phyloP scores from a whole-genome alignment of 2,329 filamentous ascomycete species.

The Fonsecaea monophora region DNA sequence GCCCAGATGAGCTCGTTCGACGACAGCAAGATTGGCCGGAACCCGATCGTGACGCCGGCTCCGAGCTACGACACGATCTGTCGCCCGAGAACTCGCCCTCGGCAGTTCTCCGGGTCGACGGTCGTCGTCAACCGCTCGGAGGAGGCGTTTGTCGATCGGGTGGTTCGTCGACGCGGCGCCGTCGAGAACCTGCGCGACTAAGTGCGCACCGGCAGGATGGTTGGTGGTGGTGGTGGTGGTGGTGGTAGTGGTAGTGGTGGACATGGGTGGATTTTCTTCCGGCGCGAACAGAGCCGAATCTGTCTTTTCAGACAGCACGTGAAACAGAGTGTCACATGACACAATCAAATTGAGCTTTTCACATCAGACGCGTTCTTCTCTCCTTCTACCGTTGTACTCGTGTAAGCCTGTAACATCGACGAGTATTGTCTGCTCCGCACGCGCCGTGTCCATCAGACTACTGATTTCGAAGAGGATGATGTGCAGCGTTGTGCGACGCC shows the following conservation, averaged over 20 bases:
- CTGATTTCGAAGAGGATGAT: neutral
- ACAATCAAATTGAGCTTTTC: neutral
- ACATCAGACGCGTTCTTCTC: neutral
- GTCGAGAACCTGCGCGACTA: conserved; percentile 1
- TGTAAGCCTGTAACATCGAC: neutral
- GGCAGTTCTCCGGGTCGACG: neutral
- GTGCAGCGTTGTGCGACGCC: neutral
- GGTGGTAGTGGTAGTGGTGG: neutral
- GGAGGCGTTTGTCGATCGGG: conserved; percentile 3
- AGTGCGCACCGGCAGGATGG: neutral
- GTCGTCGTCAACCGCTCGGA: neutral
- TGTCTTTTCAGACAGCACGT: conserved; percentile 1
- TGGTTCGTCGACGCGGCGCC: conserved; percentile 15
- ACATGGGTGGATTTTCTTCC: neutral
- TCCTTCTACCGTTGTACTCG: neutral
- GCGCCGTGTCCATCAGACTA: neutral
- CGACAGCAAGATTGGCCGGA: conserved; percentile 17
- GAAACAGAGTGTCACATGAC: neutral
- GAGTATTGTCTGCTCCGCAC: neutral
- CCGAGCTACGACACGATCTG: neutral
- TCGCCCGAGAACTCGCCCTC: conserved; percentile 3
- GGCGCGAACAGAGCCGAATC: neutral
- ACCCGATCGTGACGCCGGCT: neutral
- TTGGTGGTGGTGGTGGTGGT: neutral
- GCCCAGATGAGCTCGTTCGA: conserved; percentile 19